A percentile compares a stretch with the other conserved stretches of the same genome.
Evolutionary conservation across 2,329 filamentous ascomycete genomes (phyloP).

Genomic region (Aureobasidium subglaciale): DNA sequence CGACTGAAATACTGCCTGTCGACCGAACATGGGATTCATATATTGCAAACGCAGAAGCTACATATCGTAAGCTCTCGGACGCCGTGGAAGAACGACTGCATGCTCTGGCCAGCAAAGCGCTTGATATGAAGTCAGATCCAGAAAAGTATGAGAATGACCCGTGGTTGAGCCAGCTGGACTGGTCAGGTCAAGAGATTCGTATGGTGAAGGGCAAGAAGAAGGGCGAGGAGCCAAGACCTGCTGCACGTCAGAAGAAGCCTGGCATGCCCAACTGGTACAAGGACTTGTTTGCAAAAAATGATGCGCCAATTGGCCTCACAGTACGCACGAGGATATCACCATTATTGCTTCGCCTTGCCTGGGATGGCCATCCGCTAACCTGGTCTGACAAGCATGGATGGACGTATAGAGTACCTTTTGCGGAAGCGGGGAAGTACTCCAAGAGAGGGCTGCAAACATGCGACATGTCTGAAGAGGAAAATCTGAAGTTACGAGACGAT

Average conservation of each 20-base stretch:
- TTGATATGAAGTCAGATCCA: conserved; percentile 63
- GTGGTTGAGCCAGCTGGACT: conserved; percentile 90
- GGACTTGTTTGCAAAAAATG: conserved; percentile 67
- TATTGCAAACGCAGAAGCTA: conserved; percentile 73
- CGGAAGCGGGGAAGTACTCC: conserved; percentile 57
- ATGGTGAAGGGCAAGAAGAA: conserved; percentile 93
- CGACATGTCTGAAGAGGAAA: conserved; percentile 69
- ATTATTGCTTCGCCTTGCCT: conserved; percentile 71
- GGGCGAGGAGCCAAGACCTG: conserved; percentile 66
- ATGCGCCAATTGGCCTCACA: conserved; percentile 64
- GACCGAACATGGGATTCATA: conserved; percentile 84
- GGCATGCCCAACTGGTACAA: conserved; percentile 97
- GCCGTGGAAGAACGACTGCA: conserved; percentile 72
- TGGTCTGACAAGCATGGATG: conserved; percentile 94
- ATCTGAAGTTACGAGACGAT: conserved; percentile 60
- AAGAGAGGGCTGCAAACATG: conserved; percentile 67
- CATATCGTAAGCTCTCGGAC: conserved; percentile 67
- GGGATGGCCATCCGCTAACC: conserved; percentile 81
- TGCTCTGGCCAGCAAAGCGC: conserved; percentile 66
- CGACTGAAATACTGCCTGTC: conserved; percentile 85
- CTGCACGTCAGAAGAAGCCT: conserved; percentile 80
- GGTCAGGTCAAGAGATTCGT: conserved; percentile 85
- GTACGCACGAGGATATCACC: conserved; percentile 85
- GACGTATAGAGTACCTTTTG: conserved; percentile 71
- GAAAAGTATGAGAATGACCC: conserved; percentile 71